Base-by-base conservation (phyloP, 1,139 yeast genomes). In the Citeromyces siamensis region DNA sequence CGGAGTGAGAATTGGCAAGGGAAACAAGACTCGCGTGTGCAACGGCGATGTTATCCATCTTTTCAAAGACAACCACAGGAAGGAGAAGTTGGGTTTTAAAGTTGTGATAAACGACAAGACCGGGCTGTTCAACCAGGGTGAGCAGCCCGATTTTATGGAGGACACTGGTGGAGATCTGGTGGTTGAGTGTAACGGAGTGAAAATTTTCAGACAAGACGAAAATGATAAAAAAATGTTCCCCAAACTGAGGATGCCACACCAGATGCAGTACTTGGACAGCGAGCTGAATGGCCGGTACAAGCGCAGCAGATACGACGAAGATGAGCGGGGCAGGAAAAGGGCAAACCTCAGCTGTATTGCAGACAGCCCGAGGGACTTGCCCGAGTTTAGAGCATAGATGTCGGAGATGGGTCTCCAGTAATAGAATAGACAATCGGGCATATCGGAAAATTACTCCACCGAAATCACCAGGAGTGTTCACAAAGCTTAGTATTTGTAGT, bases 21-120 rank as follows among this genome's bases (percentile, higher is more conserved):
- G 80, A 2, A 64, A 66, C 27, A 83, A 83, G 45, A 68, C 68
- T 0, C 66, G 71, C 42, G 48, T 86, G 1, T 71, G 64, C 46
- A 64, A 80, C 43, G 79, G 78, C 1, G 95, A 85, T 50, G 60
- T 58, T 18, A 53, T 86, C 4, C 75, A 72, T 46, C 59, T 86
- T 28, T 79, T 84, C 46, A 63, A 68, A 41, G 94, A 83, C 52
- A 66, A 59, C 19, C 58, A 59, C 5, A 61, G 69, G 10, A 55
- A 63, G 12, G 73, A 73, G 38, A 63, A 56, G 40, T 59, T 80
- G 47, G 71, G 75, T 3, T 80, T 71, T 48, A 57, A 53, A 34
- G 70, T 78, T 3, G 51, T 58, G 12, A 57, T 77, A 16, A 60
- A 62, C 32, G 84, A 77, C 44, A 53, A 66, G 2, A 74, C 80